Evolutionary conservation across 805 yeast genomes (phyloP).

Genomic region (Torulaspora quercuum): DNA sequence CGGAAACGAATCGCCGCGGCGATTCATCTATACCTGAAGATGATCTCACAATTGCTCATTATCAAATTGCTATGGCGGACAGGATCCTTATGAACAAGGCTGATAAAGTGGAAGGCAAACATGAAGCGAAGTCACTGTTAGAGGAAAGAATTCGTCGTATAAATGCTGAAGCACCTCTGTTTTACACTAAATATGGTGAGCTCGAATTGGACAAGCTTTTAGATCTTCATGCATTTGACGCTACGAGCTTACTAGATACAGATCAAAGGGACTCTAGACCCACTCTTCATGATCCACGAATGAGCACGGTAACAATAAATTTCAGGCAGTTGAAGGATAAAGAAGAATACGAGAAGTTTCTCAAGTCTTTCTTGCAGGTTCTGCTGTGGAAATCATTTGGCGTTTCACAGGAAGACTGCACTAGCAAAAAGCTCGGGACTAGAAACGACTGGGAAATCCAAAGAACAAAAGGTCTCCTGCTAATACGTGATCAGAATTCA

Average conservation of each 20-base stretch:
- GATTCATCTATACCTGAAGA: constrained; percentile 40
- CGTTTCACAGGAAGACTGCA: constrained; percentile 42
- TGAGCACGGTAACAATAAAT: constrained; percentile 50
- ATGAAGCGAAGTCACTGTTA: constrained; percentile 34
- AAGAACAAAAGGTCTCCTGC: constrained; percentile 73
- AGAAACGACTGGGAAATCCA: constrained; percentile 56
- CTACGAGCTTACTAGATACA: constrained; percentile 20
- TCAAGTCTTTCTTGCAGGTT: constrained; percentile 57
- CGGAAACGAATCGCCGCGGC: constrained; percentile 60
- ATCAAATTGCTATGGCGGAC: constrained; percentile 90
- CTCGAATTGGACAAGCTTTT: constrained; percentile 60
- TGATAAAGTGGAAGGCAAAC: constrained; percentile 46
- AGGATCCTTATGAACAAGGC: constrained; percentile 72
- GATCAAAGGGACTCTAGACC: constrained; percentile 11
- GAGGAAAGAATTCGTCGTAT: constrained; percentile 42
- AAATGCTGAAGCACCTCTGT: constrained; percentile 65
- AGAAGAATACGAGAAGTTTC: constrained; percentile 44
- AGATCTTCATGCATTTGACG: constrained; percentile 76
- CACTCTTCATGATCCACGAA: constrained; percentile 49
- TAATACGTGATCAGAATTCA: constrained; percentile 33
- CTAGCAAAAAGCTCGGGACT: constrained; percentile 24
- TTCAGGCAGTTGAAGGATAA: constrained; percentile 41
- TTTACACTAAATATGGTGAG: constrained; percentile 70
- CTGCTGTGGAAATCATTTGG: constrained; percentile 64
- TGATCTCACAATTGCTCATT: constrained; percentile 72